phyloP scores from a whole-genome alignment of 495 filamentous ascomycete species.

The Durotheca rogersii region DNA sequence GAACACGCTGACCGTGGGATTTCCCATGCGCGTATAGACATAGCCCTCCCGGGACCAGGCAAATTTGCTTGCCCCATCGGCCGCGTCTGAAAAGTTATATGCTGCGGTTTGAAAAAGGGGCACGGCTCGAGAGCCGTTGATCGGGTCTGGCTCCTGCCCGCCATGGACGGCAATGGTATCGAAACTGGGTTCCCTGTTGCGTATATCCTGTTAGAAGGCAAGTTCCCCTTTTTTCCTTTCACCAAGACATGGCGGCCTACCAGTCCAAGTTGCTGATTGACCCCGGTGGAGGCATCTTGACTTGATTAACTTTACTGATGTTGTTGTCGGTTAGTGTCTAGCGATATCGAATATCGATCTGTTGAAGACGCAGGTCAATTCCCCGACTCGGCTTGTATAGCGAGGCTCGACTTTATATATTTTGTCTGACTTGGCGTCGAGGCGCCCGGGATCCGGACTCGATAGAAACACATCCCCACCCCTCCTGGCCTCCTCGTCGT shows the following conservation, averaged over 20 bases:
- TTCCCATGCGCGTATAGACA: conserved; percentile 48
- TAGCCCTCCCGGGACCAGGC: conserved; percentile 46
- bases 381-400: conserved; percentile 5
- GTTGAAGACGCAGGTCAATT: not conserved
- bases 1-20: conserved; percentile 46
- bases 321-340: conserved; percentile 3
- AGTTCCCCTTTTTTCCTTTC: conserved; percentile 1
- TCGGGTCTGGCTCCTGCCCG: conserved; percentile 45
- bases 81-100: conserved; percentile 47
- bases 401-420: conserved; percentile 21
- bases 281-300: conserved; percentile 33
- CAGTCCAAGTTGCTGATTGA: conserved; percentile 37
- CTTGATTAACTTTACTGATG: not conserved
- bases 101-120: conserved; percentile 45
- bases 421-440: conserved; percentile 7
- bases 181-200: conserved; percentile 38
- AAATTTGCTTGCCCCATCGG: conserved; percentile 46
- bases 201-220: conserved; percentile 16
- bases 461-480: conserved; percentile 17
- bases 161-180: conserved; percentile 45
- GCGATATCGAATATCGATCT: not conserved
- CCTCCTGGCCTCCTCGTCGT: no score
- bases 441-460: conserved; percentile 9
- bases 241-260: conserved; percentile 21
- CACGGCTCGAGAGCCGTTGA: conserved; percentile 44